Evolutionary conservation across 371 early-diverging fungal species (phyloP).

Genomic region (Blakeslea trispora): DNA sequence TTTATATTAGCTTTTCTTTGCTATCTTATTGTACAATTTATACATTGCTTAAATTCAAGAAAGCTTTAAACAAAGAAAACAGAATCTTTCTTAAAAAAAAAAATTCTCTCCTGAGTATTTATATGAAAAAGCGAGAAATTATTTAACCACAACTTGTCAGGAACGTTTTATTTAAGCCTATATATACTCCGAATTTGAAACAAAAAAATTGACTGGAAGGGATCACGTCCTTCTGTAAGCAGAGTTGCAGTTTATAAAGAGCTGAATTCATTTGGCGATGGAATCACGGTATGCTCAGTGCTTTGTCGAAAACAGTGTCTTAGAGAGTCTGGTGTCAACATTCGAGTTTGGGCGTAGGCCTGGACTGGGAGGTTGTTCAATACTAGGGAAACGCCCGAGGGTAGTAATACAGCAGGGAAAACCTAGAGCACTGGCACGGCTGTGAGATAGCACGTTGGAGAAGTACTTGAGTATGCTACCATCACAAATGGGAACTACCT

Average conservation of each 20-base stretch:
- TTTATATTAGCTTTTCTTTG: too few species aligned
- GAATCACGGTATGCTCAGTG: conserved; percentile 38
- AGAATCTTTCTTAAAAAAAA: too few species aligned
- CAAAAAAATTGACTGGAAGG: conserved; percentile 40
- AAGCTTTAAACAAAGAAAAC: too few species aligned
- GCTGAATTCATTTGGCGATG: conserved; percentile 49
- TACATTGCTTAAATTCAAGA: too few species aligned
- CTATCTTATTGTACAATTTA: too few species aligned
- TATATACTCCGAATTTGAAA: conserved; percentile 19
- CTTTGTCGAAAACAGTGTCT: conserved; percentile 55
- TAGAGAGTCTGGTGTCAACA: conserved; percentile 57
- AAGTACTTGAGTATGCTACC: conserved; percentile 44
- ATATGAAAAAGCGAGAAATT: too few species aligned
- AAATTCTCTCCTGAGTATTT: too few species aligned
- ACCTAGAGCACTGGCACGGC: conserved; percentile 58
- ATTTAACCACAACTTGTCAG: neutral
- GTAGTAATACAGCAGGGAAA: conserved; percentile 68
- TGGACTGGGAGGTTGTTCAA: conserved; percentile 54
- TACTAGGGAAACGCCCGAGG: conserved; percentile 59
- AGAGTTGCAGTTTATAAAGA: conserved; percentile 49
- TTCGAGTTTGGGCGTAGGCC: conserved; percentile 45
- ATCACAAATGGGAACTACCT: conserved; percentile 44
- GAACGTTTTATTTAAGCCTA: neutral
- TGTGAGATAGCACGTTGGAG: conserved; percentile 60
- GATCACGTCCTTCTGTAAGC: conserved; percentile 48